Evolutionary conservation across 805 yeast genomes (phyloP), one percentile per base, ranked within the genome.

Genomic region (Yamadazyma takamatsuzukensis): DNA sequence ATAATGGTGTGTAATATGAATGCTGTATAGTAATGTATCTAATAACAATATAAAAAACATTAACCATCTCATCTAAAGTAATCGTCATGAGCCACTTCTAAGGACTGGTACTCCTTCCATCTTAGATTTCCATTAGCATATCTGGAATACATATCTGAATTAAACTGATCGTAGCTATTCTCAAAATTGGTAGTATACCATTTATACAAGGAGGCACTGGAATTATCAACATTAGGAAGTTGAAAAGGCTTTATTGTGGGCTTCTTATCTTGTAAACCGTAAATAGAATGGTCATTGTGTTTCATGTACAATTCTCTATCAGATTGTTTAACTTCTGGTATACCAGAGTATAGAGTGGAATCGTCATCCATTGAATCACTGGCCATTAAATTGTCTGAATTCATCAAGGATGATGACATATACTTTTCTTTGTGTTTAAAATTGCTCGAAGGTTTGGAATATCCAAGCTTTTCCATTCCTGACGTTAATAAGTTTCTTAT

Each of bases 391-490:
- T 19, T 10, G 10, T 19, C 21, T 19, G 22, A 19, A 19, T 19
- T 11, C 11, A 19, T 8, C 11, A 19, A 19, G 11, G 10, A 8
- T 8, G 22, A 19, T 19, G 10, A 8, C 22, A 19, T 19, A 11
- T 19, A 19, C 7, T 11, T 19, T 8, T 19, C 22, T 10, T 10
- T 24, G 7, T 24, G 14, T 24, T 10, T 19, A 4, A 4, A 18
- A 5, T 15, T 29, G n/a, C 18, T 27, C 15, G n/a, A 25, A n/a
- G n/a, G 21, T 9, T 30, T 27, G 22, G 18, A 23, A 29, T 43
- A 43, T 3, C 47, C 47, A 23, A 43, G 27, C 27, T 40, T 39
- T 21, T 43, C 47, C 42, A 43, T 43, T 11, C 47, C 44, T n/a
- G 47, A 37, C 3, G 47, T 34, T 4, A 43, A 23, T 18, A 43